Percentiles rank a stretch among this genome's conserved stretches.
phyloP scores from a whole-genome alignment of 2,329 filamentous ascomycete genomes.

The Ophiocordyceps camponoti-rufipedis region DNA sequence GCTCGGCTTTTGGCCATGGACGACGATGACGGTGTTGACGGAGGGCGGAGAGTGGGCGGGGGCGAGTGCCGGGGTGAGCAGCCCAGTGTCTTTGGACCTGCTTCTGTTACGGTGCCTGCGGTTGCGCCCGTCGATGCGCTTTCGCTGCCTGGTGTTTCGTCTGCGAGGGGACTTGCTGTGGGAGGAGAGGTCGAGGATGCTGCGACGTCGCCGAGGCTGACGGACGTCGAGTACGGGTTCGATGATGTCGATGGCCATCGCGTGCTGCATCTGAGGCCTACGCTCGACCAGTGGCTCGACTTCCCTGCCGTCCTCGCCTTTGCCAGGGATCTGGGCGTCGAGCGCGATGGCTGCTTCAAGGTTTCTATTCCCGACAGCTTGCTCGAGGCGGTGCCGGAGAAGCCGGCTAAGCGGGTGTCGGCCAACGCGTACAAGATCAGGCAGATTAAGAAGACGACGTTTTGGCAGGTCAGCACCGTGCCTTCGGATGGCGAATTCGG shows the following conservation, averaged over 20 bases:
- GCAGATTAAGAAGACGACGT: constrained; percentile 15
- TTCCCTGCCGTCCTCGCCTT: constrained; percentile 17
- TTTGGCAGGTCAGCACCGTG: constrained; percentile 18
- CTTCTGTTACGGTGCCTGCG: neutral
- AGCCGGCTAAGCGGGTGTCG: constrained; percentile 10
- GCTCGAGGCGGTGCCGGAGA: constrained; percentile 13
- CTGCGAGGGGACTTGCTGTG: too few relatives aligned
- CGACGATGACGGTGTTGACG: too few relatives aligned
- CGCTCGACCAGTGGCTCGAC: constrained; percentile 15
- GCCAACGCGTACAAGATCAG: constrained; percentile 19
- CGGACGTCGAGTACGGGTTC: constrained; percentile 11
- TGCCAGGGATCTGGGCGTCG: constrained; percentile 12
- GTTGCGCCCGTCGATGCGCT: neutral
- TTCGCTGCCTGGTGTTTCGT: neutral
- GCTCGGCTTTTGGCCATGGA: too few relatives aligned
- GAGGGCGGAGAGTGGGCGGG: too few relatives aligned
- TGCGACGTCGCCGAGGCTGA: neutral
- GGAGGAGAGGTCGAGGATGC: too few relatives aligned
- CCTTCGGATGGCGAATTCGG: constrained; percentile 15
- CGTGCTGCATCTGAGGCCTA: constrained; percentile 16
- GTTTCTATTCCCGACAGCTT: constrained; percentile 14
- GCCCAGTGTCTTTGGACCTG: neutral
- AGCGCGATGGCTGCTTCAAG: constrained; percentile 20
- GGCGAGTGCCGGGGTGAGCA: too few relatives aligned
- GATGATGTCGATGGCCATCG: constrained; percentile 12